Percentiles rank a stretch among this genome's conserved stretches.
Conservation (phyloP, 2,329 filamentous ascomycete genomes). For the Pseudopithomyces maydicus region DNA sequence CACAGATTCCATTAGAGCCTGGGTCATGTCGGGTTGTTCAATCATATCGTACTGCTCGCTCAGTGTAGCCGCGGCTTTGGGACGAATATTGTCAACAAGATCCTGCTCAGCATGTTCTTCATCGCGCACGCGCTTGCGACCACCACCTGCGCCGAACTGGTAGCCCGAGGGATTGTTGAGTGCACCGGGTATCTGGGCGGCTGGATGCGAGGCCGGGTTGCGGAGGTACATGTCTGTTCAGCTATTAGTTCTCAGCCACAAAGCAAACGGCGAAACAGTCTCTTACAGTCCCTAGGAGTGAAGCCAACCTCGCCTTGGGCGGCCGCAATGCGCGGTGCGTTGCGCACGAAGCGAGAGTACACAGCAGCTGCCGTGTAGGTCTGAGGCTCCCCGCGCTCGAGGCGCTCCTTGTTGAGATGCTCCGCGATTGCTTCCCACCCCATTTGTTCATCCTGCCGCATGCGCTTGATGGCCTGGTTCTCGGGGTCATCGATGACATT, state of each 20-base stretch:
- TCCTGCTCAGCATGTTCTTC: conserved; percentile 26
- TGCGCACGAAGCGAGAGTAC: conserved; percentile 46
- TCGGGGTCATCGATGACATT: conserved; percentile 32
- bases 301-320: conserved; percentile 35
- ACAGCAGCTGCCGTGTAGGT: conserved; percentile 35
- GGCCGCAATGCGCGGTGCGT: conserved; percentile 28
- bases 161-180: conserved; percentile 1
- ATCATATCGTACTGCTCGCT: conserved; percentile 16
- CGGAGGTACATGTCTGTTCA: conserved; percentile 31
- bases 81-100: conserved; percentile 28
- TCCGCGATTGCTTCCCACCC: conserved; percentile 35
- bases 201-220: conserved; percentile 18
- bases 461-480: conserved; percentile 36
- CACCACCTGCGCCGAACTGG: conserved; percentile 15
- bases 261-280: not conserved
- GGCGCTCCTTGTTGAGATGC: conserved; percentile 31
- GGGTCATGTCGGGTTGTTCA: conserved; percentile 22
- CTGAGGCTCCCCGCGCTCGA: conserved; percentile 15
- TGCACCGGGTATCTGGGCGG: not conserved
- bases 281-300: conserved; percentile 32
- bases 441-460: conserved; percentile 32
- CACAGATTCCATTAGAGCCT: conserved; percentile 35
- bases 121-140: conserved; percentile 26
- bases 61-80: conserved; percentile 3
- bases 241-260: not conserved